These are phyloP conservation scores for Lathyrus aphaca DNA, from an alignment of 306 rosid species.

Conservation along the genomic window DNA sequence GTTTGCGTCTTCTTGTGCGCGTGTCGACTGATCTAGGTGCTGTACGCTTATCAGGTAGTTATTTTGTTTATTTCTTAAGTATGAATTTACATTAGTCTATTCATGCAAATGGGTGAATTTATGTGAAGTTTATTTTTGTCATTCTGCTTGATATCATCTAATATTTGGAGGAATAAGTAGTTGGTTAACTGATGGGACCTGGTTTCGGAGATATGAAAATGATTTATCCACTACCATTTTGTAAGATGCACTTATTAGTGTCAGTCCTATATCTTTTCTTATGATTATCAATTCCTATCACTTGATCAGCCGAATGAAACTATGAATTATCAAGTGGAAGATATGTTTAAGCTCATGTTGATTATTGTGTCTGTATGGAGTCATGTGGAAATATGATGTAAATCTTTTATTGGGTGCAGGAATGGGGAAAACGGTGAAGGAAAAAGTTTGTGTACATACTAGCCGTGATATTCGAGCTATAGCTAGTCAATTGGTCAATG, in stretches of 20 bases:
- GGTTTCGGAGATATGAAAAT: slow-evolving; percentile 28
- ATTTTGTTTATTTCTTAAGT: slow-evolving; percentile 7
- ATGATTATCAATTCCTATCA: slow-evolving; percentile 24
- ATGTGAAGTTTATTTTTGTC: not conserved
- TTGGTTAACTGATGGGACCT: slow-evolving; percentile 21
- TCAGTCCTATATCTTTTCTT: slow-evolving; percentile 31
- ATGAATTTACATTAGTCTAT: slow-evolving; percentile 10
- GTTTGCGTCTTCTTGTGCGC: slow-evolving; percentile 96
- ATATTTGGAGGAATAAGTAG: slow-evolving; percentile 27
- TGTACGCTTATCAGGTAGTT: slow-evolving; percentile 88
- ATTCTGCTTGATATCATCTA: slow-evolving; percentile 4
- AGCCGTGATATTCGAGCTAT: slow-evolving; percentile 99
- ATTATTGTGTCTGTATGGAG: slow-evolving; percentile 25
- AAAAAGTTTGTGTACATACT: slow-evolving; percentile 98
- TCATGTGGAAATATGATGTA: slow-evolving; percentile 27
- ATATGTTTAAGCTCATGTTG: slow-evolving; percentile 23
- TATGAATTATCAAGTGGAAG: slow-evolving; percentile 30
- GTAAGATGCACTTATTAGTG: slow-evolving; percentile 15
- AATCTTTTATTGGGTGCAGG: slow-evolving; percentile 58
- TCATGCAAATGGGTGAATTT: not conserved
- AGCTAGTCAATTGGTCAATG: slow-evolving; percentile 96
- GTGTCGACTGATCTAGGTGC: slow-evolving; percentile 92
- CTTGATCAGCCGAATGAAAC: slow-evolving; percentile 20
- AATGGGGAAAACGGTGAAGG: slow-evolving; percentile 95
- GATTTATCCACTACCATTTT: slow-evolving; percentile 24